phyloP scores from a whole-genome alignment of 257 asterid species.

The Jacaranda mimosifolia region DNA sequence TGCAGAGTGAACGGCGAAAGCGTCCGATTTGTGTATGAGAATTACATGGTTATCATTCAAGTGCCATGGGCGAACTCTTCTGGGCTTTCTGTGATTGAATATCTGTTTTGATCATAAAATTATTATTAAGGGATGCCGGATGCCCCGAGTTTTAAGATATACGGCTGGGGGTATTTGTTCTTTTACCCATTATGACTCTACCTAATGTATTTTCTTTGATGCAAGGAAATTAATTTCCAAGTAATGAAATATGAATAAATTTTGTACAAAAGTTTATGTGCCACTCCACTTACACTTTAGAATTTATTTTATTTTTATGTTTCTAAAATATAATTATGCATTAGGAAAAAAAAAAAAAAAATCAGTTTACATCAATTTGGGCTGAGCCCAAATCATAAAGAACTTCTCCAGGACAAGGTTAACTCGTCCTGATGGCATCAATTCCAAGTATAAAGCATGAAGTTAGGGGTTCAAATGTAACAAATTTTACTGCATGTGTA shows the following conservation, averaged over 20 bases:
- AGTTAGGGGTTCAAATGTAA: too few species aligned
- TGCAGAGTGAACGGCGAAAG: constrained; percentile 56
- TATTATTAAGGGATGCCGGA: neutral
- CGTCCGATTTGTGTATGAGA: constrained; percentile 57
- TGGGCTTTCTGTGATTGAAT: constrained; percentile 59
- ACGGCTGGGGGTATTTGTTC: constrained; percentile 15
- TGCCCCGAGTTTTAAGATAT: constrained; percentile 12
- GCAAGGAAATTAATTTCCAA: constrained; percentile 39
- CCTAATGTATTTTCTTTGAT: constrained; percentile 34
- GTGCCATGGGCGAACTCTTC: constrained; percentile 72
- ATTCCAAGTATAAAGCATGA: too few species aligned
- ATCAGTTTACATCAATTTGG: too few species aligned
- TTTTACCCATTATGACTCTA: constrained; percentile 11
- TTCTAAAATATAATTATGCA: too few species aligned
- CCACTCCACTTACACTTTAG: too few species aligned
- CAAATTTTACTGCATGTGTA: too few species aligned
- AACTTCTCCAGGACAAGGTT: too few species aligned
- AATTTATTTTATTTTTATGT: too few species aligned
- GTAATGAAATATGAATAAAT: constrained; percentile 43
- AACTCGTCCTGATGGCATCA: too few species aligned
- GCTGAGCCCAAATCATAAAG: too few species aligned
- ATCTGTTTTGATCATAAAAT: constrained; percentile 52
- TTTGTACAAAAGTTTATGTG: neutral
- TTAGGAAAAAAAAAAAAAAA: too few species aligned
- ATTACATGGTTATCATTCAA: constrained; percentile 51